Evolutionary conservation across 768 basidiomycete genomes (phyloP).

Genomic region (Macrolepiota albuminosa): DNA sequence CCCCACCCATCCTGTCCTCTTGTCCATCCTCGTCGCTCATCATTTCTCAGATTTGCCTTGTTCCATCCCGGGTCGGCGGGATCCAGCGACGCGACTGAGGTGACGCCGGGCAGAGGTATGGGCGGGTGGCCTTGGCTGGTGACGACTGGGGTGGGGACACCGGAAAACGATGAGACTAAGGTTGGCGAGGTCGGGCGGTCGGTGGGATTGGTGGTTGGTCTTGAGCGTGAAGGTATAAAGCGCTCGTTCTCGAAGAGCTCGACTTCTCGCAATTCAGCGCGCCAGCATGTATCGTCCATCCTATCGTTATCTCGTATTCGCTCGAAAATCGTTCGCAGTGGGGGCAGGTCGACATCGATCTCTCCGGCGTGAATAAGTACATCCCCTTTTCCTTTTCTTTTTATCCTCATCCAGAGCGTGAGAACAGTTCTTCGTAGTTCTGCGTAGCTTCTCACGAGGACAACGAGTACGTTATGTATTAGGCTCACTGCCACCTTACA

Average conservation of each 20-base stretch:
- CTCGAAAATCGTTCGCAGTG: constrained; percentile 24
- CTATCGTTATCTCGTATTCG: constrained; percentile 59
- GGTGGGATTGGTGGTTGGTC: neutral
- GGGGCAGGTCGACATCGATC: neutral
- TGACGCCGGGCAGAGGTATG: neutral
- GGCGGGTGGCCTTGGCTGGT: neutral
- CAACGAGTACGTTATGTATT: neutral
- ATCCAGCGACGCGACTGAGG: neutral
- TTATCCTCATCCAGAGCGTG: neutral
- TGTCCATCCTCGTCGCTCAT: constrained; percentile 66
- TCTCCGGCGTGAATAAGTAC: neutral
- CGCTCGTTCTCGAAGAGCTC: constrained; percentile 84
- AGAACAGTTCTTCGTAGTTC: neutral
- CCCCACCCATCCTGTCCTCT: constrained; percentile 69
- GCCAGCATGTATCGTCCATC: constrained; percentile 62
- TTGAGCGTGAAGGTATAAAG: constrained; percentile 19
- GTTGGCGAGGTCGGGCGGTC: neutral
- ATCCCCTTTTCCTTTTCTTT: neutral
- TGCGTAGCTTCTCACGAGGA: neutral
- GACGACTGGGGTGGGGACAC: neutral
- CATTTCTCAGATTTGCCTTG: constrained; percentile 35
- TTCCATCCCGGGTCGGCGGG: constrained; percentile 29
- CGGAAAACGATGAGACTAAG: neutral
- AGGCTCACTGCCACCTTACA: neutral
- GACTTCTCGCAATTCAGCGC: constrained; percentile 57